A percentile compares a stretch with the other conserved stretches of the same genome.
Conservation (phyloP, 179 eudicot genomes). For the Spinacia oleracea region DNA sequence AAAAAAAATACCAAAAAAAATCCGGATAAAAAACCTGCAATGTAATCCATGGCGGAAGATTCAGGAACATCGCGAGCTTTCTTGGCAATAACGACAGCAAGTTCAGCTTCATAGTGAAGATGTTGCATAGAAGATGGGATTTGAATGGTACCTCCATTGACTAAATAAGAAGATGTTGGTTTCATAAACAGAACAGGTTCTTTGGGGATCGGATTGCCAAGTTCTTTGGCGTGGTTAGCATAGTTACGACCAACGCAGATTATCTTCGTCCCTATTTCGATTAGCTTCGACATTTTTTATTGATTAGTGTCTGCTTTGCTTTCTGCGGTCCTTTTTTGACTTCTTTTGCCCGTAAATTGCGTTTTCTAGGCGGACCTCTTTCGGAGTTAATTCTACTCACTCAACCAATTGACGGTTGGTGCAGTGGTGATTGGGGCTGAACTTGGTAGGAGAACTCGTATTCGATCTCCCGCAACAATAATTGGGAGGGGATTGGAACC, state of each 20-base stretch:
- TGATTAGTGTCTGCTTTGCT: neutral
- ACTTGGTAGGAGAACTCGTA: too few species aligned
- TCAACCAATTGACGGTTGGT: too few species aligned
- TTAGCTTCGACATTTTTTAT: conserved; percentile 40
- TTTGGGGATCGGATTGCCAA: conserved; percentile 63
- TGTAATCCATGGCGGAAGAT: conserved; percentile 75
- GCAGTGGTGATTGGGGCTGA: too few species aligned
- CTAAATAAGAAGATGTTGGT: conserved; percentile 89
- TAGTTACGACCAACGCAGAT: conserved; percentile 52
- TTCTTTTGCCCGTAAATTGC: too few species aligned
- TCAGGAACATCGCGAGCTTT: conserved; percentile 86
- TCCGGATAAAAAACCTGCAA: conserved; percentile 56
- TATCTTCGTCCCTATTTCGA: conserved; percentile 45
- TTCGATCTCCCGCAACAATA: too few species aligned
- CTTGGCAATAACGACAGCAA: conserved; percentile 79
- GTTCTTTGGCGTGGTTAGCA: conserved; percentile 52
- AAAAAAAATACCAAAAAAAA: neutral
- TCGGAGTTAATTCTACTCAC: too few species aligned
- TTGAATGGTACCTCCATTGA: conserved; percentile 79
- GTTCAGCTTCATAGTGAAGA: conserved; percentile 89
- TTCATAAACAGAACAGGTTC: conserved; percentile 92
- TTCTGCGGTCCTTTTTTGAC: neutral
- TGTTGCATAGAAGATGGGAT: conserved; percentile 72
- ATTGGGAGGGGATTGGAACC: too few species aligned
- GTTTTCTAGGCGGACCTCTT: too few species aligned